A percentile compares a stretch with the other conserved stretches of the same genome.
These are phyloP conservation scores for Lipomyces sp. DNA, from an alignment of 805 yeast genomes.

Conservation along the genomic window DNA sequence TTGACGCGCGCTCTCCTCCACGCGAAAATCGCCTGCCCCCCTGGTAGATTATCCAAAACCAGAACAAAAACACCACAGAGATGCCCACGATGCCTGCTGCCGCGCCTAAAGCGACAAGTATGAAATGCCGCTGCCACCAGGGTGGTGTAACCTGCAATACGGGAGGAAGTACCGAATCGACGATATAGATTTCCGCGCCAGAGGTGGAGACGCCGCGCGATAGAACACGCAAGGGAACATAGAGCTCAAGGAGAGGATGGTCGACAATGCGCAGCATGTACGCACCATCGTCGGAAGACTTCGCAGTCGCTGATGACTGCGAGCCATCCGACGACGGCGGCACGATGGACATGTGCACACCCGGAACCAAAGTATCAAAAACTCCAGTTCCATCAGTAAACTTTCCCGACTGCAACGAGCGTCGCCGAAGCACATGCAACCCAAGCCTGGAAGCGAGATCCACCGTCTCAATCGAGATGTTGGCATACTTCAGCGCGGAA, in stretches of 20 bases:
- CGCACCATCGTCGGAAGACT: neutral
- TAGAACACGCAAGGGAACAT: slow-evolving; percentile 14
- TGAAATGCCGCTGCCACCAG: slow-evolving; percentile 22
- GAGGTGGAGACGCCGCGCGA: slow-evolving; percentile 15
- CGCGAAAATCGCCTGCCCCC: slow-evolving; percentile 10
- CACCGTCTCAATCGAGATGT: slow-evolving; percentile 9
- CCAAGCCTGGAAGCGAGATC: slow-evolving; percentile 18
- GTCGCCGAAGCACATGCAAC: slow-evolving; percentile 16
- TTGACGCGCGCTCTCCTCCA: neutral
- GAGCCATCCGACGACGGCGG: neutral
- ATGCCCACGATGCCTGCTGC: slow-evolving; percentile 14
- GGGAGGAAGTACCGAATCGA: slow-evolving; percentile 21
- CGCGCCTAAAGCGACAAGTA: slow-evolving; percentile 19
- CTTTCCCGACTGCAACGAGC: slow-evolving; percentile 5
- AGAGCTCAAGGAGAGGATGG: neutral
- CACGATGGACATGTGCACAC: slow-evolving; percentile 4
- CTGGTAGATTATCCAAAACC: slow-evolving; percentile 17
- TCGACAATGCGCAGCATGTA: neutral
- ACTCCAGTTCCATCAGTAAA: slow-evolving; percentile 8
- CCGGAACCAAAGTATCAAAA: slow-evolving; percentile 18
- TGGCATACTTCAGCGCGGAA: slow-evolving; percentile 2
- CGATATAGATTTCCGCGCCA: slow-evolving; percentile 22
- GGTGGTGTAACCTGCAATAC: slow-evolving; percentile 1
- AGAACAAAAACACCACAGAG: slow-evolving; percentile 5
- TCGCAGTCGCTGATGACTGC: neutral